Evolutionary conservation across 176 grass and related monocot species (phyloP).

Genomic region (Oryza glumipatula): DNA sequence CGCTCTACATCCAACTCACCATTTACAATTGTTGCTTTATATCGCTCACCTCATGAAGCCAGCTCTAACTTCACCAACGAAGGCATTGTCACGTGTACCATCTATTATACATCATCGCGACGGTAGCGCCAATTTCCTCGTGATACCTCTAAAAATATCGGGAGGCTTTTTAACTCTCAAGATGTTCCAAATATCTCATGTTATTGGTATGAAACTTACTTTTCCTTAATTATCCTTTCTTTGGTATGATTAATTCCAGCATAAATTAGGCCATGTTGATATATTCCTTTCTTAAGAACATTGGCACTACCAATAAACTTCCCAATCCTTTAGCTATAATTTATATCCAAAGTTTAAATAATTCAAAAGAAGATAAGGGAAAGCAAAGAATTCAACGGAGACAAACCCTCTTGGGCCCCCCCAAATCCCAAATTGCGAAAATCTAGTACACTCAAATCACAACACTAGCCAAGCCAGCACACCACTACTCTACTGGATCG

Average conservation of each 20-base stretch:
- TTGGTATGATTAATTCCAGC: background rate
- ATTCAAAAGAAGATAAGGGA: background rate
- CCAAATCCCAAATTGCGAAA: background rate
- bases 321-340: background rate
- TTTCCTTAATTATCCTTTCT: background rate
- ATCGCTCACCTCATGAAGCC: too few species aligned
- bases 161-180: background rate
- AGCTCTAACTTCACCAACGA: too few species aligned
- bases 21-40: too few species aligned
- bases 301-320: background rate
- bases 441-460: background rate
- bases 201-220: background rate
- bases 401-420: constrained; percentile 28
- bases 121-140: too few species aligned
- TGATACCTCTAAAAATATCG: background rate
- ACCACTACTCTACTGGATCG: background rate
- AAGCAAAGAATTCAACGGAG: background rate
- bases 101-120: too few species aligned
- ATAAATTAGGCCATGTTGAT: background rate
- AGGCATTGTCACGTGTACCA: too few species aligned
- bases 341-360: background rate
- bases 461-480: background rate
- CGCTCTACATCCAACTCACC: too few species aligned
- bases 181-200: background rate
- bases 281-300: background rate